Evolutionary conservation across 2,329 filamentous ascomycete genomes (phyloP).

Genomic region (Rhynchosporium graminicola): DNA sequence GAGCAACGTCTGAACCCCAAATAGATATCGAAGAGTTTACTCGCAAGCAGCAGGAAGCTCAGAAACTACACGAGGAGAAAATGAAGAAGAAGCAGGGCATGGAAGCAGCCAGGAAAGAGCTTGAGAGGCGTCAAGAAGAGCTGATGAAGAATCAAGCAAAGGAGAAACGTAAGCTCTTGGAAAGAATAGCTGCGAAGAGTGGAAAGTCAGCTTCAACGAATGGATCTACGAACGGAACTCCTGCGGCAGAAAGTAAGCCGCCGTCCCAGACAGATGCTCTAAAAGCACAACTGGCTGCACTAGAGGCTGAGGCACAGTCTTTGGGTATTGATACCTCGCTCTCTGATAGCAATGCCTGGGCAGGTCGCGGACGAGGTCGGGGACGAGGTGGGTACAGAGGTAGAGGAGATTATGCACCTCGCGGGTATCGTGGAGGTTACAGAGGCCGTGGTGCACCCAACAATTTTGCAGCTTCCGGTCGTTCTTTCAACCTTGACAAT

Average conservation of each 20-base stretch:
- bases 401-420: conserved; percentile 42
- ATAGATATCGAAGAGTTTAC: conserved; percentile 71
- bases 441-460: conserved; percentile 46
- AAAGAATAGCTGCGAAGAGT: conserved; percentile 60
- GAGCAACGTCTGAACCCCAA: conserved; percentile 45
- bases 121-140: conserved; percentile 65
- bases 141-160: conserved; percentile 63
- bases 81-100: conserved; percentile 62
- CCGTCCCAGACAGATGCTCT: conserved; percentile 60
- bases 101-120: conserved; percentile 60
- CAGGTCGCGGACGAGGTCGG: conserved; percentile 46
- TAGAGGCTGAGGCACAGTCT: conserved; percentile 71
- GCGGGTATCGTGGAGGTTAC: conserved; percentile 47
- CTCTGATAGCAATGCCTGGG: conserved; percentile 46
- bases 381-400: conserved; percentile 43
- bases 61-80: conserved; percentile 68
- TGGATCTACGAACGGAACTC: conserved; percentile 25
- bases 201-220: conserved; percentile 35
- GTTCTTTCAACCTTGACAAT: conserved; percentile 71
- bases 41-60: conserved; percentile 69
- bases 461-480: conserved; percentile 35
- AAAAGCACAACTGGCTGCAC: conserved; percentile 69
- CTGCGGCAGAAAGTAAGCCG: conserved; percentile 37
- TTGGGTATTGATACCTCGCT: conserved; percentile 63
- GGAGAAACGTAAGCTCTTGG: conserved; percentile 62